Percentiles rank a stretch among this genome's conserved stretches.
These are phyloP conservation scores for Bodo saltans DNA, from an alignment of 78 protist species.

Conservation along the genomic window DNA sequence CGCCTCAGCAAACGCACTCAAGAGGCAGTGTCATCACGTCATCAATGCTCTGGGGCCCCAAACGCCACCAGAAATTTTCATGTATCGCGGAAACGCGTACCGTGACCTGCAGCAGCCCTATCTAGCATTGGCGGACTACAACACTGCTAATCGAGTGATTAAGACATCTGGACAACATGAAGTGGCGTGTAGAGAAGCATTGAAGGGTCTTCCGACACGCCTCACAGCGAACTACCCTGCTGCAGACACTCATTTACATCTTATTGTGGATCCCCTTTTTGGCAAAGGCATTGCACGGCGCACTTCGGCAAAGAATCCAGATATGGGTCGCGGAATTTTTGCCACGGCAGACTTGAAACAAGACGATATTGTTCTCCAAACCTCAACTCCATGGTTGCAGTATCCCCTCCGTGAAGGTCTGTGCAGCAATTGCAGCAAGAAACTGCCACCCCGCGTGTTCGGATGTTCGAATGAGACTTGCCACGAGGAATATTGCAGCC, in stretches of 20 bases:
- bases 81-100: neutral
- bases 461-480: neutral
- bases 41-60: too few relatives aligned
- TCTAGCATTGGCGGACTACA: neutral
- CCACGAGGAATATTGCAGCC: neutral
- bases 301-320: neutral
- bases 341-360: too few relatives aligned
- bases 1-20: neutral
- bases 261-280: neutral
- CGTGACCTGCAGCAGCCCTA: neutral
- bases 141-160: neutral
- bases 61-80: neutral
- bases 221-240: neutral
- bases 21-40: neutral
- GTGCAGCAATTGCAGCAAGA: neutral
- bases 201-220: neutral
- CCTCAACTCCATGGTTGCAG: neutral
- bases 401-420: neutral
- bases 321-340: neutral
- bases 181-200: neutral
- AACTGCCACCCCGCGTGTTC: neutral
- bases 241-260: neutral
- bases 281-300: neutral
- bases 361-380: too few relatives aligned
- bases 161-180: neutral